A percentile compares a stretch with the other conserved stretches of the same genome.
These are phyloP conservation scores for Magnolia officinalis DNA, from an alignment of 164 flowering plant genomes.

Conservation along the genomic window DNA sequence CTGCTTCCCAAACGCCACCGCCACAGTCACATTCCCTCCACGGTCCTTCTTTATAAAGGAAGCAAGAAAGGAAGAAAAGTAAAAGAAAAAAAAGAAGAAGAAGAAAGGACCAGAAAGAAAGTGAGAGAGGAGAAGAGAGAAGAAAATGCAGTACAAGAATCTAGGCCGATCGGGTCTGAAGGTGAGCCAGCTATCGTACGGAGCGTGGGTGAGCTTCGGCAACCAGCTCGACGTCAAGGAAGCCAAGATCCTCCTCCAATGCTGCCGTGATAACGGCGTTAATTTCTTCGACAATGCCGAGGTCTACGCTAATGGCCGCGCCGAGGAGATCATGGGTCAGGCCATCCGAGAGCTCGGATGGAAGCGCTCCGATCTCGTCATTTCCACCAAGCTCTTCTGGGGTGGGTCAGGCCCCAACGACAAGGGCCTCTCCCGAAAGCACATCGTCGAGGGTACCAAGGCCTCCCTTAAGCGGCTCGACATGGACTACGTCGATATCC, in stretches of 20 bases:
- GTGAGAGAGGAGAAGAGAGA: background rate
- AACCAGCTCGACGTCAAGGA: constrained; percentile 97
- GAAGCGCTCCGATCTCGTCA: constrained; percentile 85
- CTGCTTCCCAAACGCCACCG: no score
- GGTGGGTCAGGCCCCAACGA: constrained; percentile 94
- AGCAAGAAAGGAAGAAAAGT: no score
- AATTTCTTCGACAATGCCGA: constrained; percentile 99
- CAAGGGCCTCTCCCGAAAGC: constrained; percentile 86
- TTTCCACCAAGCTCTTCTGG: constrained; percentile 99
- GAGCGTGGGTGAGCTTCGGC: constrained; percentile 98
- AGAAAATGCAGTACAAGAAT: constrained; percentile 87
- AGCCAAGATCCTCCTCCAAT: constrained; percentile 82
- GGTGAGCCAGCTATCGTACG: constrained; percentile 94
- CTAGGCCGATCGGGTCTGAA: constrained; percentile 83
- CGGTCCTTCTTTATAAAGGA: no score
- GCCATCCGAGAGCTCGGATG: constrained; percentile 95
- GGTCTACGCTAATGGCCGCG: constrained; percentile 97
- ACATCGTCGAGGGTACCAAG: constrained; percentile 85
- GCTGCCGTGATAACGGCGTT: constrained; percentile 92
- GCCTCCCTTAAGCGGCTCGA: constrained; percentile 82
- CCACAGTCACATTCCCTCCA: no score
- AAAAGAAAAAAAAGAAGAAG: background rate
- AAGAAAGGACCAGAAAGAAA: background rate
- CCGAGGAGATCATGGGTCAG: constrained; percentile 99
- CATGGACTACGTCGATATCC: constrained; percentile 88